These are phyloP conservation scores for Boletus barrowsii DNA, from an alignment of 768 basidiomycete genomes.

Conservation along the genomic window DNA sequence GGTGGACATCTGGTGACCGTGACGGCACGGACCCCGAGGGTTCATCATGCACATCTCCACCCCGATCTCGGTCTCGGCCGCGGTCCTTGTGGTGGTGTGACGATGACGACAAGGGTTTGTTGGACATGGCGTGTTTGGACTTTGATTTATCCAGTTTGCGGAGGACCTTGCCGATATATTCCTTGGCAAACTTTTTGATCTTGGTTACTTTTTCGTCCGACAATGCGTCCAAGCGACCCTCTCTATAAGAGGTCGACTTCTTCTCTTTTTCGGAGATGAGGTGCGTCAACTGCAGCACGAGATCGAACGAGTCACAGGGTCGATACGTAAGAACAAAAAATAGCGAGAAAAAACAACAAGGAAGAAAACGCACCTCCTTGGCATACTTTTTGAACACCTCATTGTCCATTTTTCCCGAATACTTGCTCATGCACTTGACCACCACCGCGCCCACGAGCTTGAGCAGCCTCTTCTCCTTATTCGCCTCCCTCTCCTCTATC, in stretches of 20 bases:
- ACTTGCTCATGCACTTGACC: constrained; percentile 90
- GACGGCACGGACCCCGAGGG: constrained; percentile 13
- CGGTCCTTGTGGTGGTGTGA: constrained; percentile 12
- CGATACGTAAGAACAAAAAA: constrained; percentile 1
- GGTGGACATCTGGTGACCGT: constrained; percentile 6
- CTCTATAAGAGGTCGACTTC: constrained; percentile 75
- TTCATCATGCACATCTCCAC: background rate
- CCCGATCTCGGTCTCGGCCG: background rate
- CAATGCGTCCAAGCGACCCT: constrained; percentile 68
- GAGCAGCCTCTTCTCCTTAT: constrained; percentile 77
- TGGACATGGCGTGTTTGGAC: constrained; percentile 18
- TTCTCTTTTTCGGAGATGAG: constrained; percentile 94
- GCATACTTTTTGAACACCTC: constrained; percentile 94
- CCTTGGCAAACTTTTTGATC: constrained; percentile 91
- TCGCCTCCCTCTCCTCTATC: constrained; percentile 59
- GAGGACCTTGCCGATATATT: constrained; percentile 81
- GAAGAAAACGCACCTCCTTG: constrained; percentile 66
- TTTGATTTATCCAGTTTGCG: constrained; percentile 55
- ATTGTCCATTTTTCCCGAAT: constrained; percentile 67
- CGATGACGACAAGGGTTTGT: constrained; percentile 20
- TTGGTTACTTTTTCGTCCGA: constrained; percentile 85
- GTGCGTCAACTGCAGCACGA: constrained; percentile 63
- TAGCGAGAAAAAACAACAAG: background rate
- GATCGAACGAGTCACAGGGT: background rate
- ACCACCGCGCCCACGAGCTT: constrained; percentile 88